Conservation (phyloP, 2,329 filamentous ascomycete genomes). For the Xylariaceae sp. region DNA sequence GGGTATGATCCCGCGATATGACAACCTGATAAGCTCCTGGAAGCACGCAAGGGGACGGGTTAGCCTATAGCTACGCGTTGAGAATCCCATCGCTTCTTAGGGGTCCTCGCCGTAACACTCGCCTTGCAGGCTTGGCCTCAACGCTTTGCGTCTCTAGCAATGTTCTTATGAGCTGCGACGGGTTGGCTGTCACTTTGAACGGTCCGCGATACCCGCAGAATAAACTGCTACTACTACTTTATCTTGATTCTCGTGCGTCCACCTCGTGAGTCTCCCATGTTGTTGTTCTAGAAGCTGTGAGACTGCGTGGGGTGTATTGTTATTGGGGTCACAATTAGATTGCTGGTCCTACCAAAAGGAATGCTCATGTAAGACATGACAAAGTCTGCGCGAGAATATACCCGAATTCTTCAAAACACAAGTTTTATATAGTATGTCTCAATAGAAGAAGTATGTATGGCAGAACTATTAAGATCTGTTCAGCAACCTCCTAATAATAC, state of each 20-base stretch:
- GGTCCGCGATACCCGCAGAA: neutral
- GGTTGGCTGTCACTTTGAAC: neutral
- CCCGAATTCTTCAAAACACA: neutral
- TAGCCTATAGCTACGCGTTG: slow-evolving; percentile 11
- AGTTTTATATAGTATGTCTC: neutral
- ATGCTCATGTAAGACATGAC: too few species aligned
- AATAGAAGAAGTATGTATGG: neutral
- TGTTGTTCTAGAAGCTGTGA: slow-evolving; percentile 21
- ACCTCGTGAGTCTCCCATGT: slow-evolving; percentile 10
- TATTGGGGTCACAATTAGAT: neutral
- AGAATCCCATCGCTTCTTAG: slow-evolving; percentile 15
- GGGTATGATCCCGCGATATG: slow-evolving; percentile 8
- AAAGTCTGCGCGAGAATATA: neutral
- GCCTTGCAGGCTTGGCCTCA: slow-evolving; percentile 12
- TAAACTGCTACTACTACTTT: slow-evolving; percentile 1
- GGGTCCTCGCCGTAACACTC: slow-evolving; percentile 13
- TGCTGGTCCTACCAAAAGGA: too few species aligned
- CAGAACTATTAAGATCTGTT: neutral
- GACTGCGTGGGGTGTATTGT: neutral
- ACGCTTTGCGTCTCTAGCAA: neutral
- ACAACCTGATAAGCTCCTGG: slow-evolving; percentile 18
- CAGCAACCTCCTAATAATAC: neutral
- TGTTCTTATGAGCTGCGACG: neutral
- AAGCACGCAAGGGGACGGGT: slow-evolving; percentile 11
- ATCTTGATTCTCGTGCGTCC: slow-evolving; percentile 9